Evolutionary conservation across 768 basidiomycete species (phyloP).

Genomic region (Boletus rubroflammeus): DNA sequence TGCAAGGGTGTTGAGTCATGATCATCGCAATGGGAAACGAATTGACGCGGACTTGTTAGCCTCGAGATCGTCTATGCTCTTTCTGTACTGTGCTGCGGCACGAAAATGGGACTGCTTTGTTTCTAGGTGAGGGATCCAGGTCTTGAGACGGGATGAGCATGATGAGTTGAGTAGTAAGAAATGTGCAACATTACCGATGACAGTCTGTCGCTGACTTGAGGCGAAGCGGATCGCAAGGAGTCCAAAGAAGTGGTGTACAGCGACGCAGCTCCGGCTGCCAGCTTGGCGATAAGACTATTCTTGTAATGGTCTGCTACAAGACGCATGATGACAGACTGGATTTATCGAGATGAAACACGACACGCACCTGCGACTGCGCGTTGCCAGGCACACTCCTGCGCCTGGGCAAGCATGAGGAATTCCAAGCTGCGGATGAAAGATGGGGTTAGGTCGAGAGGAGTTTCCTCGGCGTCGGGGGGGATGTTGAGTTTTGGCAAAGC

Average conservation of each 20-base stretch:
- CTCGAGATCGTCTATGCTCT: conserved; percentile 85
- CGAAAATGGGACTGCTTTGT: conserved; percentile 83
- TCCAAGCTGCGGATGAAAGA: conserved; percentile 62
- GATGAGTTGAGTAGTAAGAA: neutral
- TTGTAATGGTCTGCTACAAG: conserved; percentile 56
- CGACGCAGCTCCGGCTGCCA: conserved; percentile 71
- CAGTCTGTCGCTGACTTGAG: conserved; percentile 45
- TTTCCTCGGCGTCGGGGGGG: conserved; percentile 48
- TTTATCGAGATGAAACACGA: neutral
- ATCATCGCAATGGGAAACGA: neutral
- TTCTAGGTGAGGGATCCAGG: conserved; percentile 77
- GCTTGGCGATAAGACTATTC: conserved; percentile 78
- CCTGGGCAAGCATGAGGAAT: conserved; percentile 84
- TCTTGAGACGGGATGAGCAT: conserved; percentile 34
- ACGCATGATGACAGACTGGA: neutral
- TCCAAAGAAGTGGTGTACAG: conserved; percentile 55
- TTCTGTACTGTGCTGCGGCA: conserved; percentile 85
- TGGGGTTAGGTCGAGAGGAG: conserved; percentile 62
- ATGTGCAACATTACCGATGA: conserved; percentile 45
- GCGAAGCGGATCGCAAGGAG: conserved; percentile 41
- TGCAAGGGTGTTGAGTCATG: conserved; percentile 31
- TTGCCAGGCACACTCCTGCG: conserved; percentile 97
- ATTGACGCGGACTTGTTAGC: conserved; percentile 51
- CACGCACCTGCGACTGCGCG: conserved; percentile 73
- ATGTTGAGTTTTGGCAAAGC: conserved; percentile 51